phyloP scores from a whole-genome alignment of 208 protist genomes.

The Histomonas meleagridis region DNA sequence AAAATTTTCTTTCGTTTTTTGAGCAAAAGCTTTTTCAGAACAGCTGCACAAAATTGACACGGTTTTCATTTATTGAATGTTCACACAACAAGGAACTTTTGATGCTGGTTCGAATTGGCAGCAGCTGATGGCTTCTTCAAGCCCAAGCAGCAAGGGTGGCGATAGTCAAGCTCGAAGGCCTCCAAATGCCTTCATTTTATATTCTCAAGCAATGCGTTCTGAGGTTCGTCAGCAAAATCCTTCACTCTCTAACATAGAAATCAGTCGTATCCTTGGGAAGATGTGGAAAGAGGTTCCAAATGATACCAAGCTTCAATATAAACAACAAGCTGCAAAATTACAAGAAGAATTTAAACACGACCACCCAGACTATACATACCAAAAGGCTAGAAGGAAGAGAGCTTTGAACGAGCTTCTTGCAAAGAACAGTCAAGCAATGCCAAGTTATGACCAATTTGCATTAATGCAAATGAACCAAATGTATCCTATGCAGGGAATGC shows the following conservation, averaged over 20 bases:
- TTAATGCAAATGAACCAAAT: too few species aligned
- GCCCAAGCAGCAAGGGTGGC: too few species aligned
- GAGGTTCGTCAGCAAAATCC: not conserved
- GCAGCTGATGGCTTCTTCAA: too few species aligned
- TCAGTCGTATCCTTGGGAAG: not conserved
- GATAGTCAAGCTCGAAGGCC: not conserved
- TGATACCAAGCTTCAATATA: slow-evolving; percentile 11
- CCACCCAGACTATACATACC: slow-evolving; percentile 5
- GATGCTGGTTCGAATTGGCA: too few species aligned
- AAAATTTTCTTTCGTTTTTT: too few species aligned
- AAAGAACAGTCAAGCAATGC: not conserved
- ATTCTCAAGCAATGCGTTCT: not conserved
- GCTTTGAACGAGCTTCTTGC: not conserved
- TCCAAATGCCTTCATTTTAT: slow-evolving; percentile 5
- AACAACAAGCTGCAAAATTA: not conserved
- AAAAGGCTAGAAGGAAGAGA: not conserved
- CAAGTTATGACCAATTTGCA: too few species aligned
- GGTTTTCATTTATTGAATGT: too few species aligned
- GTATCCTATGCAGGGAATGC: too few species aligned
- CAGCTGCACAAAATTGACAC: too few species aligned
- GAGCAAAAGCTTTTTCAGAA: too few species aligned
- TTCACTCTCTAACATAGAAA: not conserved
- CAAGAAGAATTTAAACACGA: not conserved
- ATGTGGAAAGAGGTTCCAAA: slow-evolving; percentile 35
- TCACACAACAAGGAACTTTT: too few species aligned